A percentile compares a stretch with the other conserved stretches of the same genome.
Conservation (phyloP, 306 rosid species). For the Datisca glomerata region DNA sequence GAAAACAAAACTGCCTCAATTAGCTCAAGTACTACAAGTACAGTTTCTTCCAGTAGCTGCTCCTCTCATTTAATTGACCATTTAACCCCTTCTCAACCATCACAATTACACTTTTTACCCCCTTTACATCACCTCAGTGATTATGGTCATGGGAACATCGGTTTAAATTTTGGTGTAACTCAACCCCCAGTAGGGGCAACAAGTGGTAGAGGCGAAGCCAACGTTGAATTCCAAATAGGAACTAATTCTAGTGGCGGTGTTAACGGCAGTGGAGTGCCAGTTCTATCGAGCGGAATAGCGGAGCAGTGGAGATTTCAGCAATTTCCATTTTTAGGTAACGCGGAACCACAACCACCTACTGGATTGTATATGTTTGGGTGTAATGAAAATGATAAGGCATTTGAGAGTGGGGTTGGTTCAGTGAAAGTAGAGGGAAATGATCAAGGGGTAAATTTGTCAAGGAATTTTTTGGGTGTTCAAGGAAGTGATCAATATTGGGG, state of each 20-base stretch:
- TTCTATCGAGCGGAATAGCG: constrained; percentile 18
- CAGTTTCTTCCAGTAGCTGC: constrained; percentile 36
- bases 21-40: constrained; percentile 29
- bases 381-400: constrained; percentile 1
- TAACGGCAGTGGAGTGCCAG: constrained; percentile 8
- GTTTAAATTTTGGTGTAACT: constrained; percentile 29
- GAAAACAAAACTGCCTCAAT: background rate
- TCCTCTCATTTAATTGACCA: constrained; percentile 20
- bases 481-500: constrained; percentile 29
- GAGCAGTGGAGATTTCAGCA: constrained; percentile 67
- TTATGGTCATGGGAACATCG: constrained; percentile 23
- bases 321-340: constrained; percentile 46
- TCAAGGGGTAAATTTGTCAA: constrained; percentile 43
- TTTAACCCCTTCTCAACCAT: constrained; percentile 19
- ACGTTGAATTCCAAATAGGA: constrained; percentile 27
- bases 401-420: constrained; percentile 16
- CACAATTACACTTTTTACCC: constrained; percentile 45
- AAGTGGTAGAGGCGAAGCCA: constrained; percentile 14
- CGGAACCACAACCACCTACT: constrained; percentile 37
- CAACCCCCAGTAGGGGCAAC: constrained; percentile 21
- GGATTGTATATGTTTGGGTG: constrained; percentile 36
- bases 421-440: constrained; percentile 52
- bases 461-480: constrained; percentile 35
- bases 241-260: constrained; percentile 6
- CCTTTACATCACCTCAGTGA: constrained; percentile 34